Conservation (phyloP, 805 yeast species). For the Yamadazyma sp. region DNA sequence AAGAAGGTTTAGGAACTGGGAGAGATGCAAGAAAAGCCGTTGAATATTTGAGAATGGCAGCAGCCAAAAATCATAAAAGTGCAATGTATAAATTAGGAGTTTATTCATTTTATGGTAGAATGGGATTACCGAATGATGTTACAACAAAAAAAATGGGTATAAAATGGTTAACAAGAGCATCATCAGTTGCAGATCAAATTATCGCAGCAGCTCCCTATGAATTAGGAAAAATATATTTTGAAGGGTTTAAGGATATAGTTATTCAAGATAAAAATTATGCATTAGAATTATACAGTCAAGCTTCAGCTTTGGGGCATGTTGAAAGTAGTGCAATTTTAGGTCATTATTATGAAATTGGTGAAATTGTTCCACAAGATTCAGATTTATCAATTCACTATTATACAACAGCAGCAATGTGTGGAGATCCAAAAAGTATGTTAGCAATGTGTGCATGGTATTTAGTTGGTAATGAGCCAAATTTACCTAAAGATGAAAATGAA, state of each 20-base stretch:
- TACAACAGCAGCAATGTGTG: constrained; percentile 84
- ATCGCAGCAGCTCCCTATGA: constrained; percentile 95
- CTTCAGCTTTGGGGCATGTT: constrained; percentile 83
- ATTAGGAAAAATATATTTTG: constrained; percentile 76
- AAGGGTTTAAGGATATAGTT: constrained; percentile 83
- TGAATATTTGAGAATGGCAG: constrained; percentile 81
- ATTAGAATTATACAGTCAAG: constrained; percentile 77
- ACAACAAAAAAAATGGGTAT: constrained; percentile 81
- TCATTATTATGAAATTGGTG: constrained; percentile 79
- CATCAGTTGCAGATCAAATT: constrained; percentile 76
- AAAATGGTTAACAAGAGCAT: constrained; percentile 88
- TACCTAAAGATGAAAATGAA: constrained; percentile 74
- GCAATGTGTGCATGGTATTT: constrained; percentile 97
- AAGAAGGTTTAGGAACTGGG: constrained; percentile 90
- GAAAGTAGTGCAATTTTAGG: constrained; percentile 82
- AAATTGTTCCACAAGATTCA: constrained; percentile 70
- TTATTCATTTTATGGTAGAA: constrained; percentile 75
- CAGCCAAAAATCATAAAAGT: constrained; percentile 90
- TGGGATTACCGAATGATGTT: constrained; percentile 73
- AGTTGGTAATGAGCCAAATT: constrained; percentile 82
- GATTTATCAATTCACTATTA: constrained; percentile 88
- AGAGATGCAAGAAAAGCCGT: constrained; percentile 84
- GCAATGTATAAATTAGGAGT: constrained; percentile 93
- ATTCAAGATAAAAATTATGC: constrained; percentile 84
- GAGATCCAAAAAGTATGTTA: constrained; percentile 86